Conservation (phyloP, 2,329 filamentous ascomycete species). For the Trichoderma endophyticum region DNA sequence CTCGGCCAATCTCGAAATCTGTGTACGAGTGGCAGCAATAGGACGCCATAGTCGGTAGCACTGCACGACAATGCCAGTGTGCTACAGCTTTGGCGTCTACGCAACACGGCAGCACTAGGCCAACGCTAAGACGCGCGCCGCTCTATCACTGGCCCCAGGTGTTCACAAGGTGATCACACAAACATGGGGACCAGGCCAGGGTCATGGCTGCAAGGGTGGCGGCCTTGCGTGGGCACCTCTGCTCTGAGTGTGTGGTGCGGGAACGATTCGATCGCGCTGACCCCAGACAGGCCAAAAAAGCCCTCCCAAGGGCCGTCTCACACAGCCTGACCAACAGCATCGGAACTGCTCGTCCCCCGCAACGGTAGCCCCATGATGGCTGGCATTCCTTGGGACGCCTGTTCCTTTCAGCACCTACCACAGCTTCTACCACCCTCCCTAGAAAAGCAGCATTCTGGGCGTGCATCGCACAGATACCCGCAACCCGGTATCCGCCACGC, state of each 20-base stretch:
- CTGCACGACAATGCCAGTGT: slow-evolving; percentile 11
- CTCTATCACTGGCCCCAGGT: slow-evolving; percentile 16
- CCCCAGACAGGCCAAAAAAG: slow-evolving; percentile 19
- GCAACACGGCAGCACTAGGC: slow-evolving; percentile 6
- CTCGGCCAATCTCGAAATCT: slow-evolving; percentile 7
- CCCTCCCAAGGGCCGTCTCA: slow-evolving; percentile 6
- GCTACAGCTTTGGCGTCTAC: slow-evolving; percentile 15
- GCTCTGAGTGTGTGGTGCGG: slow-evolving; percentile 23
- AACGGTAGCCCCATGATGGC: background rate
- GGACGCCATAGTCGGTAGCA: slow-evolving; percentile 1
- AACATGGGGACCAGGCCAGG: slow-evolving; percentile 3
- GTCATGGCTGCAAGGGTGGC: slow-evolving; percentile 1
- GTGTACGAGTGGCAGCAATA: background rate
- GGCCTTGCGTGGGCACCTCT: slow-evolving; percentile 12
- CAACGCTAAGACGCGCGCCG: slow-evolving; percentile 15
- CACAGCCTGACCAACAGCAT: slow-evolving; percentile 14
- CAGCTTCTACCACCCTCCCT: background rate
- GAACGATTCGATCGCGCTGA: slow-evolving; percentile 22
- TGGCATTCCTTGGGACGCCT: slow-evolving; percentile 3
- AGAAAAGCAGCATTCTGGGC: background rate
- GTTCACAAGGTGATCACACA: slow-evolving; percentile 15
- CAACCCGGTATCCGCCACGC: slow-evolving; percentile 11
- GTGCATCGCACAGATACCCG: slow-evolving; percentile 2
- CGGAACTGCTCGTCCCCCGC: slow-evolving; percentile 13
- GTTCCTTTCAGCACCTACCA: slow-evolving; percentile 5